Base-by-base conservation (phyloP, 1,139 yeast species). In the Nakaseomyces nivariensis region DNA sequence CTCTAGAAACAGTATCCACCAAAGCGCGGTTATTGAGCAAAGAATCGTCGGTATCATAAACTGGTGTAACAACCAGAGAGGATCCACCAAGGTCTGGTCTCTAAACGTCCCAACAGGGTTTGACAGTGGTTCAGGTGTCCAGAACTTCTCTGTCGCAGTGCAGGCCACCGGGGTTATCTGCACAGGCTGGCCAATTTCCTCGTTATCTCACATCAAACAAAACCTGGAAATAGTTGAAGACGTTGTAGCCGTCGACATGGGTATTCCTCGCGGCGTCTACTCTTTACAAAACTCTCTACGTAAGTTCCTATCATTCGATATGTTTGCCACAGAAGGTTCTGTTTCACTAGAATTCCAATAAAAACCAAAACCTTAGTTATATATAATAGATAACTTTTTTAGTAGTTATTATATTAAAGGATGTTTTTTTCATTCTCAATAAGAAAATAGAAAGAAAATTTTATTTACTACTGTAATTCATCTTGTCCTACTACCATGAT, bases 21-120 rank as follows among this genome's bases (percentile, higher is more conserved):
- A 54, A 9, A 51, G 52, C 38, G 49, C 53, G 37, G 42, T 52
- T 24, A 55, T 53, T 42, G 55, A 54, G 40, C 49, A 51, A 9
- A 57, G 57, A 45, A 53, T 59, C 10, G 47, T 55, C n/a, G 59
- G 56, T 33, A 54, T 84, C 26, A 74, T 86, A 31, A 68, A 68
- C 17, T 89, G 96, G 96, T 78, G 85, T 54, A 84, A 85, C 47
- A 71, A 70, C 47, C 76, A 76, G n/a, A 63, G 63, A 11, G 72
- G 70, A 40, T 69, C 70, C 45, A 69, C 75, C 7, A 76, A 78
- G 46, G 69, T 82, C 11, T 70, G 86, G 71, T 84, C 95, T 0
- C 66, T 89, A 29, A 96, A 88, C 60, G 78, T 86, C 34, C 94
- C 96, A 3, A 77, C 90, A 0, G 96, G 96, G 6, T 72, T 85